Conservation (phyloP, 1,284 basidiomycete genomes). For the Violaceomyces palustris region DNA sequence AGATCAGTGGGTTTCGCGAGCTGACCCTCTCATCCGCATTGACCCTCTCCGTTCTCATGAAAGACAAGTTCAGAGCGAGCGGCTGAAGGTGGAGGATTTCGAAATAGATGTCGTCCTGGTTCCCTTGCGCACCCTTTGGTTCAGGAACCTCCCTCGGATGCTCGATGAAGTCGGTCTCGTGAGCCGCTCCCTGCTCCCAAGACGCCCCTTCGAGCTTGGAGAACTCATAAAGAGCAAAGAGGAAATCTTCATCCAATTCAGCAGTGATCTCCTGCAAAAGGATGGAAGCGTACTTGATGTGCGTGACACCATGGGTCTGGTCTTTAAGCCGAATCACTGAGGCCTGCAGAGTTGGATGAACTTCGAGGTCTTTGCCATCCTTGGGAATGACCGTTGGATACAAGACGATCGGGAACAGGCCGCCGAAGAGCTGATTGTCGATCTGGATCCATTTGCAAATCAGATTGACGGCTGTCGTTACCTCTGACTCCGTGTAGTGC, state of each 20-base stretch:
- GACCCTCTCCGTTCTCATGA: constrained; percentile 91
- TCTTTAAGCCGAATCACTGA: constrained; percentile 89
- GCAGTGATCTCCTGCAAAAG: constrained; percentile 90
- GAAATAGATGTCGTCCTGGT: constrained; percentile 72
- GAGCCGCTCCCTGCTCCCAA: constrained; percentile 25
- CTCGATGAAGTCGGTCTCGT: constrained; percentile 62
- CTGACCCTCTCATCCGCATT: constrained; percentile 69
- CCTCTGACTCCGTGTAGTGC: constrained; percentile 76
- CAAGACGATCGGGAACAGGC: constrained; percentile 87
- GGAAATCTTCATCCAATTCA: constrained; percentile 92
- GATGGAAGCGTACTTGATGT: constrained; percentile 94
- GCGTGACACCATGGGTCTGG: constrained; percentile 78
- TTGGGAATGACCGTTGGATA: constrained; percentile 89
- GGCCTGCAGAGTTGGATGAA: constrained; percentile 82
- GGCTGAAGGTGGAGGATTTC: constrained; percentile 97
- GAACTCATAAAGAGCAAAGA: constrained; percentile 88
- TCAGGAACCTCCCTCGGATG: constrained; percentile 73
- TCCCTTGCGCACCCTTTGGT: constrained; percentile 60
- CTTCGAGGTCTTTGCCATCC: constrained; percentile 70
- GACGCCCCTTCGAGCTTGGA: constrained; percentile 71
- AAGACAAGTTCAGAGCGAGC: constrained; percentile 84
- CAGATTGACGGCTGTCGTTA: constrained; percentile 75
- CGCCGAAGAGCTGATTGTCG: constrained; percentile 89
- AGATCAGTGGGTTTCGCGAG: constrained; percentile 75
- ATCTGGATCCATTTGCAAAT: constrained; percentile 88